These are phyloP conservation scores for Bonia amplexicaulis DNA, from an alignment of 176 grass and related monocot genomes.

Conservation along the genomic window DNA sequence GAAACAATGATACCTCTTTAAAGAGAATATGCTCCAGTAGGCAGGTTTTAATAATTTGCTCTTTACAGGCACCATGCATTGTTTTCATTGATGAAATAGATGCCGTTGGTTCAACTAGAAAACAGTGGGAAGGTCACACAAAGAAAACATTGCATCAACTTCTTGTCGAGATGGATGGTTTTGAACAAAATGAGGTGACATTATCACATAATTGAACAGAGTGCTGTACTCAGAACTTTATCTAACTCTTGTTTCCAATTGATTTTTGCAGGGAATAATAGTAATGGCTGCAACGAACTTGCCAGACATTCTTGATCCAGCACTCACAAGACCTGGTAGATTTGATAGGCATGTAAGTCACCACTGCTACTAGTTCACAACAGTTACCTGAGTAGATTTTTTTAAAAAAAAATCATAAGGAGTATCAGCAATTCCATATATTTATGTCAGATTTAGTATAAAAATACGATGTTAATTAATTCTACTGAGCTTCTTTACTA, in stretches of 20 bases:
- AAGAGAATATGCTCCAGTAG: background rate
- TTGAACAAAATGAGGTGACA: slow-evolving; percentile 98
- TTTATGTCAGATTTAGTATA: background rate
- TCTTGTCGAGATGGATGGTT: slow-evolving; percentile 99
- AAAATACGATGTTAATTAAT: background rate
- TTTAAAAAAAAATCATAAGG: background rate
- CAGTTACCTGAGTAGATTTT: background rate
- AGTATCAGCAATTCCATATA: background rate
- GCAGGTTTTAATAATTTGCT: background rate
- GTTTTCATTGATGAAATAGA: slow-evolving; percentile 99
- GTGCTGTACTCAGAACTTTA: background rate
- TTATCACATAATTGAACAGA: slow-evolving; percentile 9
- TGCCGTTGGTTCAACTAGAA: slow-evolving; percentile 95
- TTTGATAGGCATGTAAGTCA: slow-evolving; percentile 99
- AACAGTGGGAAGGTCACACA: slow-evolving; percentile 98
- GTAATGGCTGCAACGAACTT: slow-evolving; percentile 99
- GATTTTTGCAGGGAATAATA: slow-evolving; percentile 81
- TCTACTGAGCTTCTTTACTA: slow-evolving; percentile 30
- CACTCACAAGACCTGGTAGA: slow-evolving; percentile 96
- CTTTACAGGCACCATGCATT: slow-evolving; percentile 88
- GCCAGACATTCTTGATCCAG: slow-evolving; percentile 97
- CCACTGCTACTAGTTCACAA: background rate
- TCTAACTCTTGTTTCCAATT: slow-evolving; percentile 6
- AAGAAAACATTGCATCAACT: slow-evolving; percentile 99
- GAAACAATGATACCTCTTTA: background rate